phyloP scores from a whole-genome alignment of 495 filamentous ascomycete genomes.

The Haplographium delicatum region DNA sequence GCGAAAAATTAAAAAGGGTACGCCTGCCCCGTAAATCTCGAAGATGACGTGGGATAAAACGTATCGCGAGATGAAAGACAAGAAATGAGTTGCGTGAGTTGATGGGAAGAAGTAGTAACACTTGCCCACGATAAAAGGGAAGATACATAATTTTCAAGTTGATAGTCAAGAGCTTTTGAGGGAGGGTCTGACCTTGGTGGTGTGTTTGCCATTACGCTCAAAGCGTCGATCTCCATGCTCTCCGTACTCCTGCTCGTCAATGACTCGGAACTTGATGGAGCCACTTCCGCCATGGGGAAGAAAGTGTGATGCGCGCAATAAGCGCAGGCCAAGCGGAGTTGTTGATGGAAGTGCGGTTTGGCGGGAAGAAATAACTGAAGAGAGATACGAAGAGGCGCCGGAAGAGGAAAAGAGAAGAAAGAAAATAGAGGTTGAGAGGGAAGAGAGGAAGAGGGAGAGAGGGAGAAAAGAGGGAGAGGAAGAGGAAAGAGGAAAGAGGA shows the following conservation, averaged over 20 bases:
- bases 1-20: not conserved
- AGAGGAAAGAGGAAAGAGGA: not conserved
- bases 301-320: not conserved
- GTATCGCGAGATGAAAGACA: not conserved
- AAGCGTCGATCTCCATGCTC: slow-evolving; percentile 17
- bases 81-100: not conserved
- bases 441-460: not conserved
- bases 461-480: not conserved
- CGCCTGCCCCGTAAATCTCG: too few relatives aligned
- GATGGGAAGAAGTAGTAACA: not conserved
- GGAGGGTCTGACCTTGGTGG: slow-evolving; percentile 18
- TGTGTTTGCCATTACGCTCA: slow-evolving; percentile 8
- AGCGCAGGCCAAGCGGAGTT: not conserved
- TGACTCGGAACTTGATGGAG: slow-evolving; percentile 19
- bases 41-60: too few relatives aligned
- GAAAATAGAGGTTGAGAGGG: not conserved
- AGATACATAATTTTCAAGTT: too few relatives aligned
- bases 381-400: not conserved
- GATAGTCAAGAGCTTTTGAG: too few relatives aligned
- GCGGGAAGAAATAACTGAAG: not conserved
- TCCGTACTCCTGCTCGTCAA: slow-evolving; percentile 20
- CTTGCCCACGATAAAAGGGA: not conserved
- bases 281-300: slow-evolving; percentile 11
- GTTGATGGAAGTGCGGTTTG: not conserved
- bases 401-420: not conserved